Conservation (phyloP, 495 filamentous ascomycete genomes). For the Penicillium canariense region DNA sequence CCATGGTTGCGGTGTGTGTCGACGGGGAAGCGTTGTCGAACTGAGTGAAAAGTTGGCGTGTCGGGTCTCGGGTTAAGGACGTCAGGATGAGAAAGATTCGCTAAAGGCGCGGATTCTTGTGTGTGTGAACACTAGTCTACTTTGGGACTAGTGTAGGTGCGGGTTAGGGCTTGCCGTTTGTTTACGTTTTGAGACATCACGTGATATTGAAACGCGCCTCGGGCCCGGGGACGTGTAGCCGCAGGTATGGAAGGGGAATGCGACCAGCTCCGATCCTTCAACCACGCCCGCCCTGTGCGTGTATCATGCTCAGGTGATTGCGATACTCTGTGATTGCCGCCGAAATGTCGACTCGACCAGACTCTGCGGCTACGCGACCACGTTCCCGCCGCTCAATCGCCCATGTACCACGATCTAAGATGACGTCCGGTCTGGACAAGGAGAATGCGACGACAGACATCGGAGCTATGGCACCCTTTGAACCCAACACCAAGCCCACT, state of each 20-base stretch:
- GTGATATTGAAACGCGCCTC: conserved; percentile 37
- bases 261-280: background rate
- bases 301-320: conserved; percentile 17
- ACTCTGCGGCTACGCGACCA: conserved; percentile 39
- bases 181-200: conserved; percentile 36
- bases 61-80: conserved; percentile 28
- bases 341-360: conserved; percentile 40
- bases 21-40: conserved; percentile 43
- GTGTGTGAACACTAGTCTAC: conserved; percentile 42
- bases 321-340: background rate
- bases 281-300: background rate
- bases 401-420: conserved; percentile 55
- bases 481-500: conserved; percentile 31
- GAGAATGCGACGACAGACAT: conserved; percentile 71
- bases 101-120: conserved; percentile 39
- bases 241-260: conserved; percentile 7
- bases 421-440: conserved; percentile 52
- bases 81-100: conserved; percentile 47
- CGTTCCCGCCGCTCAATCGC: conserved; percentile 79
- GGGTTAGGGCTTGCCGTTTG: conserved; percentile 49
- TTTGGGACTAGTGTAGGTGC: conserved; percentile 30
- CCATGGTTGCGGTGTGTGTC: conserved; percentile 76
- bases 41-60: conserved; percentile 37
- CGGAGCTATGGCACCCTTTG: conserved; percentile 32
- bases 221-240: conserved; percentile 7